Percentiles rank a stretch among this genome's conserved stretches.
Evolutionary conservation across 139 green algal genomes (phyloP).

Genomic region (Chlorella sp.): DNA sequence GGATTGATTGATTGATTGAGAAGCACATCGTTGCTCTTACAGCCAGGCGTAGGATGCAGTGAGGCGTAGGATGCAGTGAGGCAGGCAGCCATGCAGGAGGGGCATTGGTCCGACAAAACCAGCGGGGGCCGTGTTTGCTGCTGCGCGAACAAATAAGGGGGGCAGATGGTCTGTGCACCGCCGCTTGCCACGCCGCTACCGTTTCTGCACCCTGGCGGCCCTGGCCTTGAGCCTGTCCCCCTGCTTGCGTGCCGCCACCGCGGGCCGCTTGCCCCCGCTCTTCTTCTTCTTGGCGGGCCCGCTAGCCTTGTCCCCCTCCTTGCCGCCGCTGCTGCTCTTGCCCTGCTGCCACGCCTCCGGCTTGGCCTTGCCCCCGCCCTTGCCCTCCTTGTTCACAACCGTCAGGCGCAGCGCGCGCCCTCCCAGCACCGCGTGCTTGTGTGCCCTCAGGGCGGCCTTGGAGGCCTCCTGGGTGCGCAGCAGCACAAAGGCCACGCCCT

Average conservation of each 20-base stretch:
- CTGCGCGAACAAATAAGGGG: no score
- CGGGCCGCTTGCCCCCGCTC: constrained; percentile 51
- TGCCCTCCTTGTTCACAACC: constrained; percentile 13
- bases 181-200: background rate
- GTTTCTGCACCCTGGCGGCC: background rate
- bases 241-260: constrained; percentile 56
- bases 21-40: no score
- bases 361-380: background rate
- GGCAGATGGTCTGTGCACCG: no score
- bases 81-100: no score
- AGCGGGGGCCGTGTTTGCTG: no score
- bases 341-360: constrained; percentile 26
- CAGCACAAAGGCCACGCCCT: constrained; percentile 85
- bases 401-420: constrained; percentile 62
- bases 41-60: no score
- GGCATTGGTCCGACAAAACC: no score
- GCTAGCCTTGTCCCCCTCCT: background rate
- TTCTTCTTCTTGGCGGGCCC: background rate
- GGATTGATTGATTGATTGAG: no score
- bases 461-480: constrained; percentile 63
- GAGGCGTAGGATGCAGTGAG: no score
- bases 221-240: background rate
- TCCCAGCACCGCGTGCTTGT: constrained; percentile 47
- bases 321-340: no score
- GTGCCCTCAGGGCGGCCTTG: constrained; percentile 16